Percentiles rank a stretch among this genome's conserved stretches.
These are phyloP conservation scores for Aegilops umbellulata DNA, from an alignment of 176 grass and related monocot genomes.

Conservation along the genomic window DNA sequence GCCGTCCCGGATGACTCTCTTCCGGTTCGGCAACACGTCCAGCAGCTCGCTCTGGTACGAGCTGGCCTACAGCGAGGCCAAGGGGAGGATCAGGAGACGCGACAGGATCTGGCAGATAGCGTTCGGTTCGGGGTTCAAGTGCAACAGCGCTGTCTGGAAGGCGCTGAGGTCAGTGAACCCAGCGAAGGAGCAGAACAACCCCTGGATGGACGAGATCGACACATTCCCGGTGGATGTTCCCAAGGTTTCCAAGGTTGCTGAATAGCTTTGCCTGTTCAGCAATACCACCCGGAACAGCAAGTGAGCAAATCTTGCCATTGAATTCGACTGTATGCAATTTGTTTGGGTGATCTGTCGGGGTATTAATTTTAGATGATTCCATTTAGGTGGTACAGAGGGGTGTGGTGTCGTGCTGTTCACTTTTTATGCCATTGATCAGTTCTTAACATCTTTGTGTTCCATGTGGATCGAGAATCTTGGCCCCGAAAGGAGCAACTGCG, in stretches of 20 bases:
- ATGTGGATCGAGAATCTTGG: not conserved
- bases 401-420: not conserved
- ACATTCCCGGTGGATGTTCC: constrained; percentile 65
- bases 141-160: constrained; percentile 88
- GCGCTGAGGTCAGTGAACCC: constrained; percentile 63
- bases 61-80: constrained; percentile 77
- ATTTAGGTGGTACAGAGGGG: not conserved
- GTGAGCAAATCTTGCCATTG: not conserved
- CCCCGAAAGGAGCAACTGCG: too few species aligned
- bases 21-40: constrained; percentile 86
- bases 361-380: constrained; percentile 10
- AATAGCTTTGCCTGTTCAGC: not conserved
- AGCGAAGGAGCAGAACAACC: constrained; percentile 67
- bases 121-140: constrained; percentile 90
- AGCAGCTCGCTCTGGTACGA: constrained; percentile 95
- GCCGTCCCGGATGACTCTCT: constrained; percentile 82
- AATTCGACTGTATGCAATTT: constrained; percentile 12
- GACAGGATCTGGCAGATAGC: constrained; percentile 90
- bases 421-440: not conserved
- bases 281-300: not conserved
- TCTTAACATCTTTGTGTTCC: not conserved
- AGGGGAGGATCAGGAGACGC: constrained; percentile 63
- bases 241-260: constrained; percentile 42
- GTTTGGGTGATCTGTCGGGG: constrained; percentile 7
- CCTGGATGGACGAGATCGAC: constrained; percentile 88